Evolutionary conservation across 768 basidiomycete species (phyloP), one percentile per base, ranked within the genome.

Genomic region (Cystofilobasidium macerans): DNA sequence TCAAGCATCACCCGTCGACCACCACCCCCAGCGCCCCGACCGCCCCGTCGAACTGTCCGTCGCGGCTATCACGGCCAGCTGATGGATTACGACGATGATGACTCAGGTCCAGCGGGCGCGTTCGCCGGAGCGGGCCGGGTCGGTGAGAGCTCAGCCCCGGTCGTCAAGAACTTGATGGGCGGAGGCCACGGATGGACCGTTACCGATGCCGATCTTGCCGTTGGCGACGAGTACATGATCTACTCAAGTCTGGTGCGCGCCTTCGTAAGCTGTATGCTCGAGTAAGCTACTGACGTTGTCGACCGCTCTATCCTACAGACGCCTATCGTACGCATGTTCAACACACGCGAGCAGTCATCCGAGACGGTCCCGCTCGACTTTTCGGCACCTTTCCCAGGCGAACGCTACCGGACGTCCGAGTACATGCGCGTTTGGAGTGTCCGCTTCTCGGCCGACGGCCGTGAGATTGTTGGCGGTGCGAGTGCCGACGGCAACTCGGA

Each of bases 401-500:
- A 30, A 20, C 33, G 30, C n/a, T 57, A 30, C 57, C 51, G 14
- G 36, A 63, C 35, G 38, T 45, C 16, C 24, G 67, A n/a, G 61
- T 62, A 32, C 26, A 48, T 62, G 32, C n/a, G 57, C n/a, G 88
- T 98, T 62, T 99, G 89, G 85, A 90, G 88, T 69, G 91, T 94
- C 73, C 84, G 88, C 48, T 98, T 98, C 75, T 97, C 92, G 40
- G 90, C 93, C 9, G 94, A 98, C 71, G 93, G 91, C 0, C 89
- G 87, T 56, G 95, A 99, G 76, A 85, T 98, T 24, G 83, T 99
- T 33, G 94, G 94, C 16, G 92, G 89, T 2, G 85, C 61, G 14
- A 54, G 51, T 18, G 51, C 30, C 14, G 51, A 54, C 18, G 32
- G 47, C 30, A 12, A 65, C 36, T 65, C 67, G 32, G 72, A 72